These are phyloP conservation scores for Triangularia setosa DNA, from an alignment of 2,329 filamentous ascomycete genomes.

Conservation along the genomic window DNA sequence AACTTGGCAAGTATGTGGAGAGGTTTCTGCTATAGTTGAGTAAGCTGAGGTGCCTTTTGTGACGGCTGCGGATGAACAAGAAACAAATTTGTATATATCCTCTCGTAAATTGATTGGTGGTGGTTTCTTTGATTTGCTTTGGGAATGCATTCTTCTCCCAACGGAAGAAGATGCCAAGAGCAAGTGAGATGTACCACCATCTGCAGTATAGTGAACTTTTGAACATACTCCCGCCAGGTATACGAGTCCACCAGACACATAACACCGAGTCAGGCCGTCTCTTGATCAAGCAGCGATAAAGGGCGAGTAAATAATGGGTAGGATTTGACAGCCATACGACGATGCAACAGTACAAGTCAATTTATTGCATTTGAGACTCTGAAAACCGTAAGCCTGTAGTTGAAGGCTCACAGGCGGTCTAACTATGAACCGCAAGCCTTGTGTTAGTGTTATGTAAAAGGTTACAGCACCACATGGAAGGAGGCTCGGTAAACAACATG, in stretches of 20 bases:
- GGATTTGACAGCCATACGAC: neutral
- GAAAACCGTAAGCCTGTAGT: neutral
- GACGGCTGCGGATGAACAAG: neutral
- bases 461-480: neutral
- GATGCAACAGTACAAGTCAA: neutral
- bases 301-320: neutral
- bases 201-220: neutral
- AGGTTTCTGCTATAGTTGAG: conserved; percentile 25
- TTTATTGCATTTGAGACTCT: neutral
- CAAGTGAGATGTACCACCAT: neutral
- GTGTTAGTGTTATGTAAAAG: neutral
- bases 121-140: neutral
- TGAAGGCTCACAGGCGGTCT: neutral
- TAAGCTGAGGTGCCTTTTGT: neutral
- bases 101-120: neutral
- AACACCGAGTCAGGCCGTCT: neutral
- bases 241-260: neutral
- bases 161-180: neutral
- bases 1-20: conserved; percentile 40
- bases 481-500: neutral
- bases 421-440: neutral
- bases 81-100: neutral
- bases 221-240: neutral
- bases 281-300: neutral
- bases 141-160: neutral